These are phyloP conservation scores for Aureoboletus auriporus DNA, from an alignment of 768 basidiomycete species.

Conservation along the genomic window DNA sequence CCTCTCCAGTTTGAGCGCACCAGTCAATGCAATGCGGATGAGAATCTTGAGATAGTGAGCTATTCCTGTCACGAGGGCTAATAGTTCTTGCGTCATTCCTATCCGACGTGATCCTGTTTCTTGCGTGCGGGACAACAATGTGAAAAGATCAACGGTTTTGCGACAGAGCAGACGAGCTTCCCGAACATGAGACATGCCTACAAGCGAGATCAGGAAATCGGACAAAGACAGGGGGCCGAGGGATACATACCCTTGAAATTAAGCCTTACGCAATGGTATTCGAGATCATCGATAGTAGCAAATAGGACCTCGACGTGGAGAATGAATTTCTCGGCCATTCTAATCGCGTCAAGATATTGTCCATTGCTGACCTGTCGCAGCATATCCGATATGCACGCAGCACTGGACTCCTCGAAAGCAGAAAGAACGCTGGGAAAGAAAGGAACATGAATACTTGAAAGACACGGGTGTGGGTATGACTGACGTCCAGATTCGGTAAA, in stretches of 20 bases:
- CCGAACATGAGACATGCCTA: slow-evolving; percentile 96
- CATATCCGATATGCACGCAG: slow-evolving; percentile 99
- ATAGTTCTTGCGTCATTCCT: slow-evolving; percentile 95
- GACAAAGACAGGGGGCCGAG: neutral
- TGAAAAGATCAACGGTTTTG: slow-evolving; percentile 98
- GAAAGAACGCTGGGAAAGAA: slow-evolving; percentile 68
- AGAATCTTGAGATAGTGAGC: slow-evolving; percentile 99
- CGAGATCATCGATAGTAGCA: slow-evolving; percentile 94
- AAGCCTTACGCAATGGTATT: slow-evolving; percentile 76
- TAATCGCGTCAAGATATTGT: slow-evolving; percentile 92
- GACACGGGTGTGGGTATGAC: slow-evolving; percentile 24
- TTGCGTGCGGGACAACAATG: slow-evolving; percentile 91
- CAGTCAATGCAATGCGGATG: slow-evolving; percentile 95
- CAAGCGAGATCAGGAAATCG: slow-evolving; percentile 11
- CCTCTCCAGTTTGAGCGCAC: slow-evolving; percentile 90
- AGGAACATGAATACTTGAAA: slow-evolving; percentile 5
- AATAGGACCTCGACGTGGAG: slow-evolving; percentile 97
- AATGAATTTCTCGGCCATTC: slow-evolving; percentile 98
- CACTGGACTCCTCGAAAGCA: slow-evolving; percentile 98
- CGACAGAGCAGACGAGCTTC: slow-evolving; percentile 98
- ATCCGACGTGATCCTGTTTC: slow-evolving; percentile 86
- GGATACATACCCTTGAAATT: slow-evolving; percentile 73
- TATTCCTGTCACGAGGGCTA: slow-evolving; percentile 96
- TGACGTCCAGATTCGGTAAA: slow-evolving; percentile 98
- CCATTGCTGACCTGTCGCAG: slow-evolving; percentile 94